Evolutionary conservation across 1,284 basidiomycete genomes (phyloP), one percentile per base, ranked within the genome.

Genomic region (Apiotrichum montevideense): DNA sequence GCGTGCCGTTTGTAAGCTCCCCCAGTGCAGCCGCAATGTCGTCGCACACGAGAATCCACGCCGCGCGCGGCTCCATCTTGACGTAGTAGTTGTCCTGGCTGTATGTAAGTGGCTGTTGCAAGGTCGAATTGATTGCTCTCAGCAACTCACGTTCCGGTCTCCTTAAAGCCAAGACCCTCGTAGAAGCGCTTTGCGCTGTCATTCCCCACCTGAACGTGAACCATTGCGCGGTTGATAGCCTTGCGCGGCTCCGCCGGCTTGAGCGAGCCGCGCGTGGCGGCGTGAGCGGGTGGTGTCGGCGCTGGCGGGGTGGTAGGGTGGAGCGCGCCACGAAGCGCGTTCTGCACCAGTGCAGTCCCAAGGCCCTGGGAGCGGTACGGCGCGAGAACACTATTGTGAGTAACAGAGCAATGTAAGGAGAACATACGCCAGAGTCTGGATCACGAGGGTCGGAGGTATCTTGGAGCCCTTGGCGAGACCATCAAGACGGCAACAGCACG

Each of bases 391-490:
- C 74, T 74, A 50, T 32, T 3, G 53, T 60, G 10, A 56, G 55
- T 39, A 9, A 11, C 21, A 44, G 40, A 29, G 4, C 5, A 14
- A 21, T 8, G 15, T 7, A 3, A 10, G 21, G 21, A 21, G 21
- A n/a, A 68, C 71, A 60, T 58, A 76, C 73, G 73, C 72, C 42
- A 77, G 67, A 11, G 73, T 74, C 34, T 75, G 61, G 15, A 77
- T 73, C 9, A 67, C 68, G 11, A 77, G 58, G 1, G 72, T 75
- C 49, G 67, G 68, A 33, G 61, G 62, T 21, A 60, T 64, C 54
- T 66, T 66, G 15, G 62, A 60, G 9, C 66, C 64, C 42, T 70
- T 69, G 13, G 61, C 52, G n/a, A 66, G 57, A 50, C 66, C 61
- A 10, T 75, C 73, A 35, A 70, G 59, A 41, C 66, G 66, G 46